Evolutionary conservation across 441 rosid genomes (phyloP).

Genomic region (Jatropha multifida): DNA sequence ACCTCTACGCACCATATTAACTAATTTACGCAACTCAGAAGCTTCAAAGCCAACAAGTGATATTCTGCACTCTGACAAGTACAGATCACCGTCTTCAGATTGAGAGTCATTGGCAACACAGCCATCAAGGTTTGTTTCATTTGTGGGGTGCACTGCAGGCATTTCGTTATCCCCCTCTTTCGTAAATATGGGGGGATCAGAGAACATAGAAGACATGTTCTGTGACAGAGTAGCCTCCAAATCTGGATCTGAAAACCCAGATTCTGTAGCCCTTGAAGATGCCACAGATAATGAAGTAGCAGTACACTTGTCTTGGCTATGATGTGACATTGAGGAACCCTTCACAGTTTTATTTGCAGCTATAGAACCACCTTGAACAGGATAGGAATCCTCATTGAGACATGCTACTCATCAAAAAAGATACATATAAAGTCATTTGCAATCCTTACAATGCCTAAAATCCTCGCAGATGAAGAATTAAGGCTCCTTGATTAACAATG

Average conservation of each 20-base stretch:
- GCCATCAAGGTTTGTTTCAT: constrained; percentile 51
- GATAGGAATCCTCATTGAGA: constrained; percentile 86
- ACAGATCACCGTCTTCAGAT: constrained; percentile 79
- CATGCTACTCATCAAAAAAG: constrained; percentile 63
- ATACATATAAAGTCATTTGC: constrained; percentile 35
- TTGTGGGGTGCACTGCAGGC: constrained; percentile 35
- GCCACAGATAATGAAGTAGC: constrained; percentile 38
- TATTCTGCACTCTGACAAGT: constrained; percentile 89
- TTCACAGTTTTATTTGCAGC: constrained; percentile 45
- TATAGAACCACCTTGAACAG: constrained; percentile 61
- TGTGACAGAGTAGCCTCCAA: constrained; percentile 81
- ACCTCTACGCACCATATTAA: constrained; percentile 77
- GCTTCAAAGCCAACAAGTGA: constrained; percentile 84
- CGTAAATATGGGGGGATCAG: constrained; percentile 44
- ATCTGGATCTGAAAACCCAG: constrained; percentile 62
- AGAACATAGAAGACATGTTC: constrained; percentile 52
- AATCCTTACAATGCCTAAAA: constrained; percentile 25
- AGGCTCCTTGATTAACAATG: constrained; percentile 16
- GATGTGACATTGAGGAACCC: constrained; percentile 41
- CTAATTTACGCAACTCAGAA: constrained; percentile 78
- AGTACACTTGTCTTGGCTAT: constrained; percentile 50
- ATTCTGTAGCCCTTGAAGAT: constrained; percentile 49
- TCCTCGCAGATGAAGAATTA: constrained; percentile 5
- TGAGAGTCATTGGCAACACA: constrained; percentile 81
- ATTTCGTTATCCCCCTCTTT: constrained; percentile 45